These are phyloP conservation scores for Boletellus deceptivus DNA, from an alignment of 1,284 basidiomycete species.

Conservation along the genomic window DNA sequence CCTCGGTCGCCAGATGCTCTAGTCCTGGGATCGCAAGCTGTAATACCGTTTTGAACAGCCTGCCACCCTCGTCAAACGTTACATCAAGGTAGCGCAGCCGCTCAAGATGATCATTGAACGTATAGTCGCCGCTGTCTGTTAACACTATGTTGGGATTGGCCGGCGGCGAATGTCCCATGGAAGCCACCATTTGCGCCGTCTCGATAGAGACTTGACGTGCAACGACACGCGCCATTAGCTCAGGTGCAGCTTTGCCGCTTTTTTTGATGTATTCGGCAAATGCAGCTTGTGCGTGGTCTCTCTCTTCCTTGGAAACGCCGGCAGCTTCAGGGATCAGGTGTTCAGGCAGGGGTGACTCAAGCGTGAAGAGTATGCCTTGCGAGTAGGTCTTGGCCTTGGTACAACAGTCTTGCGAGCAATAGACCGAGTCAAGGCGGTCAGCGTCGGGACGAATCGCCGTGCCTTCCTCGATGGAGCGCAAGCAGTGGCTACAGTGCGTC, in stretches of 20 bases:
- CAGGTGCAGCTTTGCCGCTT: conserved; percentile 43
- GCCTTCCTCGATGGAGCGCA: conserved; percentile 51
- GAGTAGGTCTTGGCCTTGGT: conserved; percentile 53
- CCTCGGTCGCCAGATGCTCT: conserved; percentile 64
- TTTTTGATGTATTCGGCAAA: conserved; percentile 55
- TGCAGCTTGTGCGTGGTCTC: conserved; percentile 55
- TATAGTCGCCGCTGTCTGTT: conserved; percentile 53
- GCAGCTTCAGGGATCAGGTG: conserved; percentile 43
- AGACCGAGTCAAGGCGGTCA: conserved; percentile 57
- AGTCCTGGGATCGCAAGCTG: conserved; percentile 64
- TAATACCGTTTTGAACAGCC: conserved; percentile 56
- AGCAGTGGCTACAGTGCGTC: conserved; percentile 69
- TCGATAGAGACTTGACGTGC: conserved; percentile 68
- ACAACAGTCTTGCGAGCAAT: conserved; percentile 72
- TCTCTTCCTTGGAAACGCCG: conserved; percentile 38
- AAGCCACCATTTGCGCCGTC: conserved; percentile 51
- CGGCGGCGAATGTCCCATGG: conserved; percentile 25
- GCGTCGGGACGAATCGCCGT: conserved; percentile 44
- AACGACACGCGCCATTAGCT: conserved; percentile 69
- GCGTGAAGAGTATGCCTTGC: conserved; percentile 67
- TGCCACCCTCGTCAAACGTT: conserved; percentile 47
- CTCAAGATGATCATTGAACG: conserved; percentile 72
- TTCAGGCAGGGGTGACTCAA: conserved; percentile 58
- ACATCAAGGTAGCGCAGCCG: conserved; percentile 64
- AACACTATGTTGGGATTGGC: conserved; percentile 43